Percentiles rank a stretch among this genome's conserved stretches.
phyloP scores from a whole-genome alignment of 2,329 filamentous ascomycete species.

The Clarireedia hainanense region DNA sequence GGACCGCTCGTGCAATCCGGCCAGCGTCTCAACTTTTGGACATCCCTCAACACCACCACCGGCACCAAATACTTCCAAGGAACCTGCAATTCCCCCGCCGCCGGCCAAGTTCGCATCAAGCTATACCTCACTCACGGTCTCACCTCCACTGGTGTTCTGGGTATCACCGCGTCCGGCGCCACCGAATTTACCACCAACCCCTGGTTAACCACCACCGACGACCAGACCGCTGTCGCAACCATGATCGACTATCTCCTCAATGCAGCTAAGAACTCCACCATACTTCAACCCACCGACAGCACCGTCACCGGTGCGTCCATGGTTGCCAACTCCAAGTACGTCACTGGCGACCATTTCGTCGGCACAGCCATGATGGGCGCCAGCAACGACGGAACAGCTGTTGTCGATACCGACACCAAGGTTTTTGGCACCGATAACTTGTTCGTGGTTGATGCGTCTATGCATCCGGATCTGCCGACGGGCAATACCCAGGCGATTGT shows the following conservation, averaged over 20 bases:
- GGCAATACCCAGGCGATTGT: slow-evolving; percentile 60
- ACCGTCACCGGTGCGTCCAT: not conserved
- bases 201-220: slow-evolving; percentile 50
- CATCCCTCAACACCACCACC: slow-evolving; percentile 3
- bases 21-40: slow-evolving; percentile 8
- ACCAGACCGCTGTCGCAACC: slow-evolving; percentile 44
- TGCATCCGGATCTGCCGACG: slow-evolving; percentile 60
- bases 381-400: slow-evolving; percentile 47
- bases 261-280: slow-evolving; percentile 46
- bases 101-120: slow-evolving; percentile 38
- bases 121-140: slow-evolving; percentile 44
- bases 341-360: slow-evolving; percentile 8
- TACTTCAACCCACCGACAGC: slow-evolving; percentile 28
- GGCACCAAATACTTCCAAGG: slow-evolving; percentile 7
- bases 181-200: slow-evolving; percentile 36
- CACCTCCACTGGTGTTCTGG: slow-evolving; percentile 38
- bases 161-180: slow-evolving; percentile 33
- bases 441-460: slow-evolving; percentile 58
- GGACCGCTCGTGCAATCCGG: slow-evolving; percentile 2
- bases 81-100: slow-evolving; percentile 1
- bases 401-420: slow-evolving; percentile 54
- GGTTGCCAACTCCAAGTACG: not conserved
- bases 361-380: slow-evolving; percentile 34
- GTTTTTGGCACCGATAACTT: slow-evolving; percentile 61
- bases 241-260: slow-evolving; percentile 44